Base-by-base conservation (phyloP, 306 rosid genomes). In the Lablab purpureus region DNA sequence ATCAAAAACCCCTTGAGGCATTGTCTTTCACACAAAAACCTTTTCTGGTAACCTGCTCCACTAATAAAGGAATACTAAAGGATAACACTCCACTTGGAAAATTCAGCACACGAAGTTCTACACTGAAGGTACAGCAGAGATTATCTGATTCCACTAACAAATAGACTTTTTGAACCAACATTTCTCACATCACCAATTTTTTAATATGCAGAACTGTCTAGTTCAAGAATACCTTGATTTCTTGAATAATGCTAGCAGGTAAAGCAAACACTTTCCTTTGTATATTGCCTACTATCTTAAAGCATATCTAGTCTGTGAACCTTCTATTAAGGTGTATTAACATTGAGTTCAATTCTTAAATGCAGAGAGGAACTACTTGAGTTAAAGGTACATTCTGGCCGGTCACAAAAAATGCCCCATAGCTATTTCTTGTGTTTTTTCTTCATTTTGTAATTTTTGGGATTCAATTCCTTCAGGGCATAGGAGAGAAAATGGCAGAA, bases 171-270 rank as follows among this genome's bases (percentile, higher is more conserved):
- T 17, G 68, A 83, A 60, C 12, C 22, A 2, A 67, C 75, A 23
- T 72, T 40, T 60, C 85, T 87, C 67, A 81, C 73, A 10, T 80
- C 12, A 41, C 10, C 32, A 43, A 7, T 68, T 65, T 66, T 66
- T 50, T 17, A 28, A 13, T 78, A 7, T 49, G 81, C 93, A 95
- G 99, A 83, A 60, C 63, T 85, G 82, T 76, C 86, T 95, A 22
- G 91, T 78, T 59, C 89, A 91, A 74, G 94, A 92, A 77, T 95
- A 95, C 78, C 63, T 95, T 67, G 84, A 85, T 76, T 88, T 92
- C 91, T 84, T 92, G 75, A 95, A 95, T 71, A 85, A 90, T 58
- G 99, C 98, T 32, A 92, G 88, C 95, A 91, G 93, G 99, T 94
- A 74, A 67, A 69, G 37, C 73, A 30, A 21, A 67, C 18, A 19